Evolutionary conservation across 768 basidiomycete genomes (phyloP), one percentile per base, ranked within the genome.

Genomic region (Suillus paluster): DNA sequence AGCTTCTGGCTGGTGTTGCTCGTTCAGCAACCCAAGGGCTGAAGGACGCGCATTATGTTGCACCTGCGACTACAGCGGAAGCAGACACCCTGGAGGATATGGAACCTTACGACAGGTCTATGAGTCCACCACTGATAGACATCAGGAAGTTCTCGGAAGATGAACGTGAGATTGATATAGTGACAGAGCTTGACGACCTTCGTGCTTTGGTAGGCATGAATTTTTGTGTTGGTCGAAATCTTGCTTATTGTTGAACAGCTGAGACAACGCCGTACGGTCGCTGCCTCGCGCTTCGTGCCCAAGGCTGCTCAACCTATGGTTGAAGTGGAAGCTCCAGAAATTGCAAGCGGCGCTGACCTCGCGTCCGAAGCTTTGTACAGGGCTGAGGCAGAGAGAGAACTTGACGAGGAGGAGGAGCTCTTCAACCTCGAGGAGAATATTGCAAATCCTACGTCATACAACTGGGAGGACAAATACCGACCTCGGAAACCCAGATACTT

Each of bases 381-480:
- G 67, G 94, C 91, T 1, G 95, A 96, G 73, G 94, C 93, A 9
- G 94, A 95, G 72, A 89, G 89, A 65, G 94, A 97, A 59, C 81
- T 98, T 61, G 97, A 99, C 66, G 95, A 97, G 67, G 96, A 97
- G 74, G 95, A 98, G 72, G 96, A 97, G 70, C 75, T 96, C 5
- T 97, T 97, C 82, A 97, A 96, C 70, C 82, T 95, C 30, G 95
- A 98, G 74, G 95, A 95, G 74, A 89, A 90, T 62, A 89, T 97
- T 56, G 80, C 80, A 19, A 87, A 93, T 67, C 90, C 92, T 17
- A 90, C 88, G 2, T 87, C 89, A 4, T 99, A 99, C 76, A 94
- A 94, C 68, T 99, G 97, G 97, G 95, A 97, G 78, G 97, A 99
- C 81, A 97, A 98, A 74, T 99, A 97, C 70, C 83, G 97, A 42